Conservation (phyloP, 495 filamentous ascomycete species). For the Corynascus novoguineensis region DNA sequence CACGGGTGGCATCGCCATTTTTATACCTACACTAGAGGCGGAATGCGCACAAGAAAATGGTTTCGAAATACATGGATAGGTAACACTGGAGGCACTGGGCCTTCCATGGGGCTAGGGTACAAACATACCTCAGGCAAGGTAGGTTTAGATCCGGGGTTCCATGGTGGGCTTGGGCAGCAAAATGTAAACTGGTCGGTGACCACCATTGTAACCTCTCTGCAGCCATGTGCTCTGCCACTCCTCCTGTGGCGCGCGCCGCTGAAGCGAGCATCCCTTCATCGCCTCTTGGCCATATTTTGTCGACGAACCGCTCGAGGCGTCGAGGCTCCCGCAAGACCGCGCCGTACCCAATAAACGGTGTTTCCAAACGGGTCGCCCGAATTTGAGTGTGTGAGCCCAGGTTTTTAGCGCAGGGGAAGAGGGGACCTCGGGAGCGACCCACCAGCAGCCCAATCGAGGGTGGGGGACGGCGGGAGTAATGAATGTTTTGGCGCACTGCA, state of each 20-base stretch:
- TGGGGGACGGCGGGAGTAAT: constrained; percentile 17
- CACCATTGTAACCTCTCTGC: neutral
- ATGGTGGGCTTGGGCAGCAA: constrained; percentile 17
- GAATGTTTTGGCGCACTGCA: constrained; percentile 23
- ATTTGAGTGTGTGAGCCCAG: neutral
- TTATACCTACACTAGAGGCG: constrained; percentile 2
- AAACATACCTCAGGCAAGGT: too few species aligned
- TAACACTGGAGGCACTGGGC: too few species aligned
- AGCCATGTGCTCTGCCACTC: neutral
- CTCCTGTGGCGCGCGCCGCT: neutral
- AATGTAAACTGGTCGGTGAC: neutral
- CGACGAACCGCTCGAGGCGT: constrained; percentile 14
- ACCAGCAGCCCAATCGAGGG: constrained; percentile 28
- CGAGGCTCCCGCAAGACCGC: too few species aligned
- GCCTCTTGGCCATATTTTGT: constrained; percentile 1
- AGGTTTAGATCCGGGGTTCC: constrained; percentile 8
- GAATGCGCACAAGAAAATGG: neutral
- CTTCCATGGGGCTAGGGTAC: too few species aligned
- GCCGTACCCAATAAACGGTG: too few species aligned
- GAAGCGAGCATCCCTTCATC: neutral
- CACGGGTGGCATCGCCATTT: constrained; percentile 1
- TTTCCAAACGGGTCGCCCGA: too few species aligned
- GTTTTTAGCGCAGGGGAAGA: constrained; percentile 5
- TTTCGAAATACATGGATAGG: neutral
- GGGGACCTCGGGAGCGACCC: constrained; percentile 11